phyloP scores from a whole-genome alignment of 1,284 basidiomycete genomes.

The Mycena citricolor region DNA sequence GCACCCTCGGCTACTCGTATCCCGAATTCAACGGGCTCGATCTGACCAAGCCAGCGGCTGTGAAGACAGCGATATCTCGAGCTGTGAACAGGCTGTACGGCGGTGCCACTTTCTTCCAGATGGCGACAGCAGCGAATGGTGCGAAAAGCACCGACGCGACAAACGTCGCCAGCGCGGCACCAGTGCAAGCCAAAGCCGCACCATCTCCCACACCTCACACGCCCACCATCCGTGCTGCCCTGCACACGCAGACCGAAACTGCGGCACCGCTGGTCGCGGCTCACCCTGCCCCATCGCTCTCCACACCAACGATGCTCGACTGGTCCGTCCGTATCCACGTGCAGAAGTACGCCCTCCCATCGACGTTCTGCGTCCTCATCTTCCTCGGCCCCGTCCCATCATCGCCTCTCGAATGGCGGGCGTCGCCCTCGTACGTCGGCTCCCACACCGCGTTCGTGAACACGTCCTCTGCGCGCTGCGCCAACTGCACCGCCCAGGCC shows the following conservation, averaged over 20 bases:
- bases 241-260: too few species aligned
- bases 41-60: conserved; percentile 28
- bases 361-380: neutral
- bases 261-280: too few species aligned
- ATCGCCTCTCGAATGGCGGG: neutral
- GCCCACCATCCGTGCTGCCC: too few species aligned
- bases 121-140: too few species aligned
- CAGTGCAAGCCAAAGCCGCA: too few species aligned
- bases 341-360: neutral
- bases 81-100: conserved; percentile 35
- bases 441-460: neutral
- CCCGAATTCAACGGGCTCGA: conserved; percentile 44
- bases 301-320: too few species aligned
- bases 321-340: conserved; percentile 1
- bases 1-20: conserved; percentile 40
- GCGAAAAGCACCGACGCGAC: too few species aligned
- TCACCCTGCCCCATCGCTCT: too few species aligned
- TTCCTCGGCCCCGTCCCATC: neutral
- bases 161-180: too few species aligned
- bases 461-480: neutral
- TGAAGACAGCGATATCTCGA: conserved; percentile 32
- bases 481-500: neutral
- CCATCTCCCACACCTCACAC: too few species aligned
- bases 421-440: neutral
- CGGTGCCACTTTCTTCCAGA: too few species aligned